phyloP scores from a whole-genome alignment of 2,329 filamentous ascomycete species.

The Cucurbitaria berberidis region DNA sequence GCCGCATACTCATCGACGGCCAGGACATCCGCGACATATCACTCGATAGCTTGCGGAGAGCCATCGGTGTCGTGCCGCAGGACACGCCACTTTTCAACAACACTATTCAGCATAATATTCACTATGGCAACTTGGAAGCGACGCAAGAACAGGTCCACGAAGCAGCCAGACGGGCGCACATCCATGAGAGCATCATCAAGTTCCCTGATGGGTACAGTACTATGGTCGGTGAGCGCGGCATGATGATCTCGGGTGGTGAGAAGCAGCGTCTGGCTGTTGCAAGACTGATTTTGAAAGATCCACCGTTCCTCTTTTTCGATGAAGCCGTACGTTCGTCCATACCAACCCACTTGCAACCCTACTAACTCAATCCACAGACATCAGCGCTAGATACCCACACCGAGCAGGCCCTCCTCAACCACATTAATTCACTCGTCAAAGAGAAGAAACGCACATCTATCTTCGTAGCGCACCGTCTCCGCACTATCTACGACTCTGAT shows the following conservation, averaged over 20 bases:
- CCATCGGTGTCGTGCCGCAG: conserved; percentile 95
- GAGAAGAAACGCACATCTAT: conserved; percentile 91
- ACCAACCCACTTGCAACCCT: not conserved
- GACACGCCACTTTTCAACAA: conserved; percentile 98
- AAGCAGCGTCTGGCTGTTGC: conserved; percentile 90
- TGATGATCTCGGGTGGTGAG: conserved; percentile 97
- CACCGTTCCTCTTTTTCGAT: conserved; percentile 90
- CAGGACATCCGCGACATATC: conserved; percentile 87
- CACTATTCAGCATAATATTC: conserved; percentile 93
- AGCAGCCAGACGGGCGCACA: conserved; percentile 80
- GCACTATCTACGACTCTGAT: conserved; percentile 92
- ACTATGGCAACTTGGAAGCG: conserved; percentile 84
- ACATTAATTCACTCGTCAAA: conserved; percentile 90
- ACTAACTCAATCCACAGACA: conserved; percentile 56
- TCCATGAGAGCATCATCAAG: conserved; percentile 74
- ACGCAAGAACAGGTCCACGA: conserved; percentile 73
- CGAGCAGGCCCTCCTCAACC: conserved; percentile 85
- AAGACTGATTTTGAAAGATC: conserved; percentile 84
- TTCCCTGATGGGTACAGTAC: conserved; percentile 90
- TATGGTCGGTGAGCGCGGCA: conserved; percentile 88
- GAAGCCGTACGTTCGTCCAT: conserved; percentile 68
- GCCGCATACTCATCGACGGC: conserved; percentile 87
- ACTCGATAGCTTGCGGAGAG: conserved; percentile 79
- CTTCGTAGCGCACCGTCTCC: conserved; percentile 89
- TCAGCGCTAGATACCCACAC: conserved; percentile 92